Evolutionary conservation across 192 early-diverging fungal species (phyloP).

Genomic region (Irineochytrium annulatum): DNA sequence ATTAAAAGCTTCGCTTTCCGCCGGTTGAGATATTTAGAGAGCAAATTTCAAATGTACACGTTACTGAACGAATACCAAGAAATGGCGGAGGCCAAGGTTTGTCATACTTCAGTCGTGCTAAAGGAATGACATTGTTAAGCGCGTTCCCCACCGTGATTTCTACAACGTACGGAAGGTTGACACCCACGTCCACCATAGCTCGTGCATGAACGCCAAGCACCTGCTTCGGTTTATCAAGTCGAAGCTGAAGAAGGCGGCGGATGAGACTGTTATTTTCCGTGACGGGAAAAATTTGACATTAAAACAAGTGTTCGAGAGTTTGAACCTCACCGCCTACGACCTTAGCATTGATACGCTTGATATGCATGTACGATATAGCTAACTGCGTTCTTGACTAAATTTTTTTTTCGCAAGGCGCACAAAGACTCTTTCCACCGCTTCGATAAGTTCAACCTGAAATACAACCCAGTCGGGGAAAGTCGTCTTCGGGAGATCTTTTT

Average conservation of each 20-base stretch:
- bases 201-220: slow-evolving; percentile 97
- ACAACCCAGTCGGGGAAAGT: slow-evolving; percentile 92
- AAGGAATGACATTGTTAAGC: slow-evolving; percentile 14
- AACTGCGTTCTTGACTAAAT: neutral
- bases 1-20: slow-evolving; percentile 90
- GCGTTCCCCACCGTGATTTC: slow-evolving; percentile 90
- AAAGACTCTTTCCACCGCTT: slow-evolving; percentile 95
- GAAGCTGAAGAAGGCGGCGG: slow-evolving; percentile 71
- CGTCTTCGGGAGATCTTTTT: slow-evolving; percentile 92
- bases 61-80: slow-evolving; percentile 93
- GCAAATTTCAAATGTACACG: slow-evolving; percentile 89
- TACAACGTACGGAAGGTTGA: slow-evolving; percentile 99
- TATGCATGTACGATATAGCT: slow-evolving; percentile 66
- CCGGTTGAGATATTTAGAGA: slow-evolving; percentile 83
- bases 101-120: neutral
- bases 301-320: slow-evolving; percentile 78
- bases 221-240: slow-evolving; percentile 91
- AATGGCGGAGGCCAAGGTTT: slow-evolving; percentile 80
- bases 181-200: slow-evolving; percentile 90
- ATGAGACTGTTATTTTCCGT: slow-evolving; percentile 80
- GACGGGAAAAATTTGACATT: slow-evolving; percentile 80
- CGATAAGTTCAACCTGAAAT: slow-evolving; percentile 97
- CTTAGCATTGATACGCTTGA: slow-evolving; percentile 92
- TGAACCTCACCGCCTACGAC: slow-evolving; percentile 90
- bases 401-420: slow-evolving; percentile 58